Percentiles rank a stretch among this genome's conserved stretches.
Conservation (phyloP, 2,329 filamentous ascomycete species). For the Cladorrhinum sp. region DNA sequence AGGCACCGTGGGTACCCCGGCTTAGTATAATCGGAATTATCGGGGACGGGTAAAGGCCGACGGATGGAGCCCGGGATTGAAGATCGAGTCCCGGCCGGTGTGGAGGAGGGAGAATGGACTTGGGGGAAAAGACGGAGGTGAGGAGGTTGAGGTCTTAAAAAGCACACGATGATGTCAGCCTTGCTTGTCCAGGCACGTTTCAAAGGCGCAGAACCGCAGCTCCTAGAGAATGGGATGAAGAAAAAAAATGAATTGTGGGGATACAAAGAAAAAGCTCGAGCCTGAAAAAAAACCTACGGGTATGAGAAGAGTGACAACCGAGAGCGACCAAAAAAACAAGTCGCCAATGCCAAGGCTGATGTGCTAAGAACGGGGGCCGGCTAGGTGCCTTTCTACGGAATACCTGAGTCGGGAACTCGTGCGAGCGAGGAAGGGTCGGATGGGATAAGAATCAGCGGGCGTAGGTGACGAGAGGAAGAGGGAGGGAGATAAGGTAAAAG, state of each 20-base stretch:
- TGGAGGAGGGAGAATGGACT: background rate
- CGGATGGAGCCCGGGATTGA: slow-evolving; percentile 11
- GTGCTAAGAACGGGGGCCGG: slow-evolving; percentile 4
- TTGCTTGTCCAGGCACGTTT: slow-evolving; percentile 6
- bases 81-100: slow-evolving; percentile 1
- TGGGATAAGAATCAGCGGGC: slow-evolving; percentile 1
- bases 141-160: background rate
- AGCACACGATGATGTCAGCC: slow-evolving; percentile 27
- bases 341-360: slow-evolving; percentile 22
- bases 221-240: slow-evolving; percentile 2
- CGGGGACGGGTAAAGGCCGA: slow-evolving; percentile 18
- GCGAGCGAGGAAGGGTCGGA: background rate
- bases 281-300: slow-evolving; percentile 18
- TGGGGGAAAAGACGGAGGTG: slow-evolving; percentile 5
- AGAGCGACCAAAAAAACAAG: slow-evolving; percentile 12
- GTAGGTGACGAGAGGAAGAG: background rate
- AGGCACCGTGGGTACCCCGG: slow-evolving; percentile 8
- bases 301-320: slow-evolving; percentile 17
- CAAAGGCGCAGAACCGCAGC: background rate
- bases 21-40: slow-evolving; percentile 24
- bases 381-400: slow-evolving; percentile 7
- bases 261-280: slow-evolving; percentile 4
- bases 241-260: slow-evolving; percentile 13
- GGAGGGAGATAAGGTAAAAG: background rate
- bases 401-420: background rate